These are phyloP conservation scores for Colletotrichum kahawae DNA, from an alignment of 2,329 filamentous ascomycete genomes.

Conservation along the genomic window DNA sequence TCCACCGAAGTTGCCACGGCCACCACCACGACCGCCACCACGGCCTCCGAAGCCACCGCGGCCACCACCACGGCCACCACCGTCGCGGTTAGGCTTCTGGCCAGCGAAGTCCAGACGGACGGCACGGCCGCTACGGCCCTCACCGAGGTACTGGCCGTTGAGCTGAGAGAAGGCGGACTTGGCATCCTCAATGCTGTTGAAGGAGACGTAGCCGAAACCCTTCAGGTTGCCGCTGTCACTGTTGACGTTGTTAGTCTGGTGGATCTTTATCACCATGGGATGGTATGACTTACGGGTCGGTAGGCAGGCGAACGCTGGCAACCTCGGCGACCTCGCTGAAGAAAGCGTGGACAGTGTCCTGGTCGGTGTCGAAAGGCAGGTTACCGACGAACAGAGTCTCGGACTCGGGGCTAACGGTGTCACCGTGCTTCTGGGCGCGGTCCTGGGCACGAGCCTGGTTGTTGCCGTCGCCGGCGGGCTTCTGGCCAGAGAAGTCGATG, in stretches of 20 bases:
- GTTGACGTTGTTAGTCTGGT: constrained; percentile 26
- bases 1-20: constrained; percentile 53
- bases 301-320: constrained; percentile 84
- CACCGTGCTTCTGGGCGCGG: constrained; percentile 75
- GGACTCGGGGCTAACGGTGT: constrained; percentile 78
- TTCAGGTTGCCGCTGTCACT: constrained; percentile 83
- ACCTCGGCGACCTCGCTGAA: constrained; percentile 76
- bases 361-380: constrained; percentile 81
- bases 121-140: constrained; percentile 72
- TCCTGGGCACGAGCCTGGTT: constrained; percentile 63
- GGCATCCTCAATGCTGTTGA: constrained; percentile 82
- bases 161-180: constrained; percentile 73
- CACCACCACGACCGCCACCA: constrained; percentile 50
- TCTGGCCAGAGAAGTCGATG: constrained; percentile 77
- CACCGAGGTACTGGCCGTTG: constrained; percentile 68
- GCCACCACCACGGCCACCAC: constrained; percentile 56
- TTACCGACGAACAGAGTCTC: constrained; percentile 94
- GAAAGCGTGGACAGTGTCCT: constrained; percentile 75
- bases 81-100: constrained; percentile 64
- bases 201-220: constrained; percentile 92
- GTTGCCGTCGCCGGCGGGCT: constrained; percentile 59
- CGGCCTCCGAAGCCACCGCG: constrained; percentile 58
- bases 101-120: constrained; percentile 85
- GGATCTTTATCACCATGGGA: not conserved
- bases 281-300: constrained; percentile 67